phyloP scores from a whole-genome alignment of 1,284 basidiomycete species.

The Cryptococcus floricola region DNA sequence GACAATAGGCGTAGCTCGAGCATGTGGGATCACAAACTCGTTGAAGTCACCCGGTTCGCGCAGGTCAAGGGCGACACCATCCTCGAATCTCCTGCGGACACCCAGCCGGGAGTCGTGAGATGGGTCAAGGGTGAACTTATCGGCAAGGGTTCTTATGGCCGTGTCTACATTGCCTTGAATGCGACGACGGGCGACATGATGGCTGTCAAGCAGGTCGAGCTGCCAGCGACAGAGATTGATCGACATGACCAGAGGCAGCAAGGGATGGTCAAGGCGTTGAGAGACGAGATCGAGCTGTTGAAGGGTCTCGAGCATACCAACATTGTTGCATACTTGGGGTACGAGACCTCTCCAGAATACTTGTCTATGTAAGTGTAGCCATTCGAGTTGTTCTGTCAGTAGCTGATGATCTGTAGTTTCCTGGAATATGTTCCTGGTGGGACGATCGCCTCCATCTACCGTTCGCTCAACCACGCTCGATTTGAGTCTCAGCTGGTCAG shows the following conservation, averaged over 20 bases:
- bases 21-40: constrained; percentile 88
- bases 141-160: constrained; percentile 93
- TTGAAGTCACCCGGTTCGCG: constrained; percentile 71
- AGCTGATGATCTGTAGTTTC: constrained; percentile 58
- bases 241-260: constrained; percentile 80
- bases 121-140: constrained; percentile 98
- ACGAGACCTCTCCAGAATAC: constrained; percentile 84
- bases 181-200: constrained; percentile 99
- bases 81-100: constrained; percentile 30
- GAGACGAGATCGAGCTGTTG: constrained; percentile 89
- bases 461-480: constrained; percentile 72
- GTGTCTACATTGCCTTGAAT: constrained; percentile 93
- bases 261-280: constrained; percentile 83
- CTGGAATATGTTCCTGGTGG: constrained; percentile 98
- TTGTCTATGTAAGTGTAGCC: constrained; percentile 75
- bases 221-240: constrained; percentile 84
- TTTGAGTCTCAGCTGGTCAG: constrained; percentile 82
- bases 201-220: constrained; percentile 98
- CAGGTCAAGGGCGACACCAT: constrained; percentile 50
- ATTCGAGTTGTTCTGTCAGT: neutral
- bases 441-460: constrained; percentile 85
- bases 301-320: constrained; percentile 96
- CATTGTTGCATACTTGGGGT: constrained; percentile 95
- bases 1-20: constrained; percentile 61
- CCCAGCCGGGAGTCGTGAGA: constrained; percentile 69